These are phyloP conservation scores for Coccomyxa sp. DNA, from an alignment of 139 green algal genomes.

Conservation along the genomic window DNA sequence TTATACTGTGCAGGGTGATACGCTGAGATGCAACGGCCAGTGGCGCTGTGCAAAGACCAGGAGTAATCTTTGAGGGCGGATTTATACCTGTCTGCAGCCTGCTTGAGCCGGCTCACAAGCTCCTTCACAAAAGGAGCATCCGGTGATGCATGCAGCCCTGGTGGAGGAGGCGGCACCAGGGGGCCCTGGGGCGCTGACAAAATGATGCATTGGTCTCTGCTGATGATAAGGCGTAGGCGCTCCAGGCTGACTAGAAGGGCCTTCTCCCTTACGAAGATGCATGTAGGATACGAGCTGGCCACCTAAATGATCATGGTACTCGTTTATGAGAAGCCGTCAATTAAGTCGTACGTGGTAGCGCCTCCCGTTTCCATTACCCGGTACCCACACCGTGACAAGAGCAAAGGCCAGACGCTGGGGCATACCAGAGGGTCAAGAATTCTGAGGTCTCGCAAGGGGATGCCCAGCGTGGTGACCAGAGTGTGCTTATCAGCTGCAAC, in stretches of 20 bases:
- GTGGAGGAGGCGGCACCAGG: too few relatives aligned
- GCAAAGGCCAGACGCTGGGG: not conserved
- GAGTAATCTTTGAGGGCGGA: too few relatives aligned
- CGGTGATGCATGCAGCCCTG: not conserved
- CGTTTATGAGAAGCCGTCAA: not conserved
- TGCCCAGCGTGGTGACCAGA: slow-evolving; percentile 24
- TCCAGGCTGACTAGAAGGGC: slow-evolving; percentile 34
- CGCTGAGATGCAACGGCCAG: too few relatives aligned
- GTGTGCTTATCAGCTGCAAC: slow-evolving; percentile 32
- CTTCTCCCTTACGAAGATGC: slow-evolving; percentile 30
- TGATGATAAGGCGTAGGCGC: slow-evolving; percentile 25
- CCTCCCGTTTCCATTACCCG: too few relatives aligned
- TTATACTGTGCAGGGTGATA: too few relatives aligned
- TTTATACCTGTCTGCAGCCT: not conserved
- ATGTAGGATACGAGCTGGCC: slow-evolving; percentile 9
- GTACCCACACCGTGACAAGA: too few relatives aligned
- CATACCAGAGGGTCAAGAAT: slow-evolving; percentile 28
- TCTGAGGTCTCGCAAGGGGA: slow-evolving; percentile 38
- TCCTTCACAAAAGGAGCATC: slow-evolving; percentile 13
- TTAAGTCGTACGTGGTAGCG: not conserved
- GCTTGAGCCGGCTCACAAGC: not conserved
- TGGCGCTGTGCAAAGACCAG: too few relatives aligned
- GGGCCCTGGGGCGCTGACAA: not conserved
- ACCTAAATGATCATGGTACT: slow-evolving; percentile 3
- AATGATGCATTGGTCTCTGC: slow-evolving; percentile 15